Base-by-base conservation (phyloP, 2,329 filamentous ascomycete genomes). In the Claviceps pazoutovae region DNA sequence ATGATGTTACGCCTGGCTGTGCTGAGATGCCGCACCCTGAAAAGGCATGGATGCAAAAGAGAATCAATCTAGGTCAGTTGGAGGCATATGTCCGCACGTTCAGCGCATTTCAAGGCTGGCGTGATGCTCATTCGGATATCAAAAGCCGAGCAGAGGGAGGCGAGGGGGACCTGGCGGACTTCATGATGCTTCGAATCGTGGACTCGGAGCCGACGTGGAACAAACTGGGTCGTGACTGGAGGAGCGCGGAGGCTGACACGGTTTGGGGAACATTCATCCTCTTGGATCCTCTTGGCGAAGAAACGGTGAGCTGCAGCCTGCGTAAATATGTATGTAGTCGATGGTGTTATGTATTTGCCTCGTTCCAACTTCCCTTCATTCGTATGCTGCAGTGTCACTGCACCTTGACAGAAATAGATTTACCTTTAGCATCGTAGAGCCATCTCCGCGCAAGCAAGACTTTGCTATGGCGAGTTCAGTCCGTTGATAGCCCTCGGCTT, bases 71-170 rank as follows among this genome's bases (percentile, higher is more conserved):
- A 21, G 76, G 75, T 1, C 71, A 78, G 58, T 71, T 80, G 51
- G 79, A 82, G 66, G 72, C 71, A n/a, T 84, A 83, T 63, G 62
- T 75, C 52, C 67, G 76, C 56, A 84, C 82, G 0, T 83, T 78
- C 61, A 82, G 78, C 61, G 68, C 73, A 42, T 82, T 73, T 62
- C 72, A 72, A 59, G 74, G 70, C 30, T 85, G 82, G 81, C 69
- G 71, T 57, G 73, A 78, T 55, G 71, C 69, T 11, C 71, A 82
- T 64, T 73, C 75, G 2, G 72, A 74, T 41, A 60, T 58, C 39
- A 73, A 69, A 62, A 71, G 71, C 51, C 68, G 71, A 58, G 70
- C 65, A 4, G 72, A 76, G 23, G 80, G 78, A 5, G 80, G 80
- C 2, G 56, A 68, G 7, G 80, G 80, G 1, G 82, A 85, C 64